Evolutionary conservation across 306 rosid genomes (phyloP), one percentile per base, ranked within the genome.

Genomic region (Vicia sativa): DNA sequence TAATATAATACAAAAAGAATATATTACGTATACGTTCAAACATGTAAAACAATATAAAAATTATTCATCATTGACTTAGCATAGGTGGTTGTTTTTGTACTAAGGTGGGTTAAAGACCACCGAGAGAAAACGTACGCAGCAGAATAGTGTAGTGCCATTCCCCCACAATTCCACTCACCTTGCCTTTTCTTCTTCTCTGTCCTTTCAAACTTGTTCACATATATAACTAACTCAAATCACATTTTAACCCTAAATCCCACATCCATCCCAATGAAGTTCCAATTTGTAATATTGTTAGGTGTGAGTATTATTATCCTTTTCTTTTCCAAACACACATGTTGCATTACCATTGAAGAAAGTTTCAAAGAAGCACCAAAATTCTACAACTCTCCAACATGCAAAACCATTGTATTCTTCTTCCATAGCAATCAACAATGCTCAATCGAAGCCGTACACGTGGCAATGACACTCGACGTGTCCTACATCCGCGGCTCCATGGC

Each of bases 401-500:
- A 75, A 25, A 11, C 79, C 53, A 60, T 82, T n/a, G 16, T 3
- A 4, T 31, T 0, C 2, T 31, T 0, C 2, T 31, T 0, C 2
- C 16, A 3, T 31, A 11, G 46, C 11, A 12, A 34, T 11, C 35
- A 16, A 54, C 26, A 71, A 31, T 85, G 85, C 75, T 69, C 85
- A 54, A 28, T 49, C 9, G 38, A 66, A 5, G 82, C 82, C 0
- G 83, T 84, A 42, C 98, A 92, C 62, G 91, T 87, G 21, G 96
- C 98, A 1, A 92, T 92, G 96, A 92, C 98, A 42, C 91, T 92
- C 19, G 98, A 92, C 70, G 81, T 68, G 6, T 63, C 87, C 0
- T 92, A 92, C 84, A 84, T 89, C 63, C 95, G 98, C 0, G 98
- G 98, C n/a, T 92, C 96, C 63, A 83, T 89, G 96, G 96, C 96